Evolutionary conservation across 1,139 yeast genomes (phyloP).

Genomic region (Hyphopichia burtonii): DNA sequence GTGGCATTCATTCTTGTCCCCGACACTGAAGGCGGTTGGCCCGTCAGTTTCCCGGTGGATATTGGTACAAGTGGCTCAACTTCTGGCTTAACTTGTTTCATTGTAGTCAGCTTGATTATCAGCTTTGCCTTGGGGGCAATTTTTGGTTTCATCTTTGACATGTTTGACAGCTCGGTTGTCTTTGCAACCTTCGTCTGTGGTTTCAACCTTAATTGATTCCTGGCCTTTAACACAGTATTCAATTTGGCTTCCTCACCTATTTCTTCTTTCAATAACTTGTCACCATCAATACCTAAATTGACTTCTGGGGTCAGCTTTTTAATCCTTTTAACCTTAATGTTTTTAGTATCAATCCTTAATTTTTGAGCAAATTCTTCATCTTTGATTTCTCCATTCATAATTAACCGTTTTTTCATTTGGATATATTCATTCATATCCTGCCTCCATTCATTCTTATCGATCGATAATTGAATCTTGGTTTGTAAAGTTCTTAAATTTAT

Average conservation of each 20-base stretch:
- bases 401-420: constrained; percentile 8
- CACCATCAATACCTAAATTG: constrained; percentile 24
- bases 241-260: neutral
- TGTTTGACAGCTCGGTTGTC: too few species aligned
- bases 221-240: constrained; percentile 4
- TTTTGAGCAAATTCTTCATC: neutral
- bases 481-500: constrained; percentile 19
- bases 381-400: neutral
- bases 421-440: constrained; percentile 17
- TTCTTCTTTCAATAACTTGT: constrained; percentile 14
- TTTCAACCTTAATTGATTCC: neutral
- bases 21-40: too few species aligned
- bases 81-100: too few species aligned
- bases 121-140: neutral
- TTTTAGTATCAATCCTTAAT: neutral
- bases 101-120: neutral
- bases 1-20: too few species aligned
- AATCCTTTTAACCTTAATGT: neutral
- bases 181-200: neutral
- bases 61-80: too few species aligned
- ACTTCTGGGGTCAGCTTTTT: constrained; percentile 9
- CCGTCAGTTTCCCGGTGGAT: too few species aligned
- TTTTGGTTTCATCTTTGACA: neutral
- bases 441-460: constrained; percentile 25
- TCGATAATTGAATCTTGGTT: constrained; percentile 30